Conservation (phyloP, 208 protist genomes). For the Trichomonas vaginalis region DNA sequence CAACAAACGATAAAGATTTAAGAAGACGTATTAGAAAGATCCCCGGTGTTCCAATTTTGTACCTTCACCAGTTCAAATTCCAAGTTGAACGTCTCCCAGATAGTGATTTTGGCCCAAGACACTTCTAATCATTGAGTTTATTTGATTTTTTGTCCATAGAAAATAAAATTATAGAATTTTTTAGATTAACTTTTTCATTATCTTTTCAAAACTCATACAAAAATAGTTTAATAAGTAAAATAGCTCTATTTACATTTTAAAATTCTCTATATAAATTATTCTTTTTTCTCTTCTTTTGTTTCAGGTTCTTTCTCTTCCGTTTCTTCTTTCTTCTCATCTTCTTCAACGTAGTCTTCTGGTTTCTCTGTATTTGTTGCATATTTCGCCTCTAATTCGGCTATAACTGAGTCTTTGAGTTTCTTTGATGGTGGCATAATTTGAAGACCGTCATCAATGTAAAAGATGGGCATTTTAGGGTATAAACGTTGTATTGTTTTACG, state of each 20-base stretch:
- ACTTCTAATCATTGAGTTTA: background rate
- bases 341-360: background rate
- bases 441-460: background rate
- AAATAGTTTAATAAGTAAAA: too few species aligned
- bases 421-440: background rate
- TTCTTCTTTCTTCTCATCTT: background rate
- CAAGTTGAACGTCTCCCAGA: constrained; percentile 89
- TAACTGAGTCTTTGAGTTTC: background rate
- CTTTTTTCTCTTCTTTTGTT: background rate
- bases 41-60: constrained; percentile 92
- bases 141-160: background rate
- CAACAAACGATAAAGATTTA: constrained; percentile 77
- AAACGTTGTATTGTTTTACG: background rate
- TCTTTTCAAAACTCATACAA: too few species aligned
- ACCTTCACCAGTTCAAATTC: constrained; percentile 80
- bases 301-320: background rate
- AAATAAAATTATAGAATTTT: background rate
- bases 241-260: too few species aligned
- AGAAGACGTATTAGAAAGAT: constrained; percentile 82
- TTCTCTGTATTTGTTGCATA: background rate
- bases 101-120: background rate
- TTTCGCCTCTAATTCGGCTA: background rate
- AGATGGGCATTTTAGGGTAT: background rate
- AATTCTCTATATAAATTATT: too few species aligned
- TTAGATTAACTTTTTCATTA: too few species aligned